A percentile compares a stretch with the other conserved stretches of the same genome.
These are phyloP conservation scores for Brassica nigra DNA, from an alignment of 345 rosid species.

Conservation along the genomic window DNA sequence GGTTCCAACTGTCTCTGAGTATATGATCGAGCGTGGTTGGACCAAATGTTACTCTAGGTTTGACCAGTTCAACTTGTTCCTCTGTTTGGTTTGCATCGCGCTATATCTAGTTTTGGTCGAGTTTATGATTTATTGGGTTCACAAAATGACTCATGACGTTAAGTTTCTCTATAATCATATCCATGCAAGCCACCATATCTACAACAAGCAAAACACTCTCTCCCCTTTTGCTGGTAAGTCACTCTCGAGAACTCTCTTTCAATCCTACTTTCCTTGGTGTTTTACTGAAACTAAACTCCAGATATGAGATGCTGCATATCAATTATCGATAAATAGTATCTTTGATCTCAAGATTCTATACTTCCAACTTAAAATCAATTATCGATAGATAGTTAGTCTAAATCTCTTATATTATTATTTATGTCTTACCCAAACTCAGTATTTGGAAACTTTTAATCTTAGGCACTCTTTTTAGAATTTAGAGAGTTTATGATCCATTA, in stretches of 20 bases:
- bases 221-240: conserved; percentile 90
- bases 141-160: conserved; percentile 78
- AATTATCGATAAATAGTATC: no score
- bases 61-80: conserved; percentile 62
- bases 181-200: conserved; percentile 82
- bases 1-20: conserved; percentile 77
- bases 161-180: conserved; percentile 82
- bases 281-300: not conserved
- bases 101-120: conserved; percentile 76
- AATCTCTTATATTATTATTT: no score
- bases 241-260: not conserved
- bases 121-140: conserved; percentile 91
- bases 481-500: no score
- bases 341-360: no score
- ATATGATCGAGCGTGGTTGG: conserved; percentile 85
- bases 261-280: not conserved
- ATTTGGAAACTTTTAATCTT: no score
- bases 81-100: conserved; percentile 46
- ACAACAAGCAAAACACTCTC: conserved; percentile 91
- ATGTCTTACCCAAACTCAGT: no score
- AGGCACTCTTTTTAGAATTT: no score
- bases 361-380: no score
- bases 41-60: conserved; percentile 64
- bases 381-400: no score
- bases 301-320: not conserved